Evolutionary conservation across 106 monocot genomes (phyloP).

Genomic region (Acorus calamus): DNA sequence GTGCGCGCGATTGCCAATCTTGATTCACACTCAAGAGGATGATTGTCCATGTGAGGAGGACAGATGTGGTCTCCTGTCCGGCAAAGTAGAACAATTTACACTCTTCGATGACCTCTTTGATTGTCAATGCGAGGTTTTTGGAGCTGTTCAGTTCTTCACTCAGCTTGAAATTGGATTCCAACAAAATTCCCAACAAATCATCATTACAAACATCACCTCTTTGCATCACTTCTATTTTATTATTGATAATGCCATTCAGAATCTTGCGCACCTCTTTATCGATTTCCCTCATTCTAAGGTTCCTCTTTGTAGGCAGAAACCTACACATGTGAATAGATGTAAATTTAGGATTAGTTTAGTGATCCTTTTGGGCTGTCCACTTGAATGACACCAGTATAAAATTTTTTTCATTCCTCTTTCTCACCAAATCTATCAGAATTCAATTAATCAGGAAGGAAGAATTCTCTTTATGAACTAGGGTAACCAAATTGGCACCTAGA

Average conservation of each 20-base stretch:
- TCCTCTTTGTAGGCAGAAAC: constrained; percentile 38
- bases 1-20: constrained; percentile 48
- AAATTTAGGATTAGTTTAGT: no score
- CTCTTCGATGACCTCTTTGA: constrained; percentile 58
- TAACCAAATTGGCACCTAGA: no score
- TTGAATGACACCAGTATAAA: no score
- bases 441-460: no score
- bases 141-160: constrained; percentile 22
- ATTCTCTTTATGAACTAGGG: no score
- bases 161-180: constrained; percentile 35
- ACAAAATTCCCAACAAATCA: constrained; percentile 45
- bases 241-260: constrained; percentile 37
- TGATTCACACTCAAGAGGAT: constrained; percentile 48
- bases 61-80: constrained; percentile 53
- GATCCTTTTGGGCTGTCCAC: no score
- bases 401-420: constrained; percentile 18
- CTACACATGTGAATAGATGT: constrained; percentile 7
- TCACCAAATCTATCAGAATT: neutral
- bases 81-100: constrained; percentile 82
- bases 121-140: constrained; percentile 21
- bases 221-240: constrained; percentile 33
- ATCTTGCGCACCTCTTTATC: constrained; percentile 21
- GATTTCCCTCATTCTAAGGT: constrained; percentile 26
- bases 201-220: constrained; percentile 7
- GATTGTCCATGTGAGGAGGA: constrained; percentile 62